Evolutionary conservation across 345 rosid genomes (phyloP).

Genomic region (Syzygium jambos): DNA sequence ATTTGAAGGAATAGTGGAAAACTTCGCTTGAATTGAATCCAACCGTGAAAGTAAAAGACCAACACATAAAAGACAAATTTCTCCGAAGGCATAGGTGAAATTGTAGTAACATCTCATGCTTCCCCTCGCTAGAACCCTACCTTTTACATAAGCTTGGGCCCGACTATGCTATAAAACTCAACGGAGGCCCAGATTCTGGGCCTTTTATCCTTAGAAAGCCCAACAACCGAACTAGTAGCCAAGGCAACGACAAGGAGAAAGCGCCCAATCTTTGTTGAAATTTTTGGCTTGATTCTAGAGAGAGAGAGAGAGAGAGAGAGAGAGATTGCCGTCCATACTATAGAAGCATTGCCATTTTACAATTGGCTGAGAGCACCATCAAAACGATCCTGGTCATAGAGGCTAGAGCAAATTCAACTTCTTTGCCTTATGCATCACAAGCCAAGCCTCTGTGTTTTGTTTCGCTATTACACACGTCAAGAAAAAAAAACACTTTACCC

Average conservation of each 20-base stretch:
- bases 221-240: not conserved
- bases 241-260: too few relatives aligned
- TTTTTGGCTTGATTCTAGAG: not conserved
- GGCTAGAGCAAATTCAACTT: not conserved
- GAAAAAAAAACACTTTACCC: not conserved
- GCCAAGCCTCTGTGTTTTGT: not conserved
- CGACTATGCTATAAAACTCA: not conserved
- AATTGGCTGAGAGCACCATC: not conserved
- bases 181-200: not conserved
- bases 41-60: not conserved
- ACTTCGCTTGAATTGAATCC: too few relatives aligned
- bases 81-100: not conserved
- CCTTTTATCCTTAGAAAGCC: not conserved
- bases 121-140: not conserved
- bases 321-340: not conserved
- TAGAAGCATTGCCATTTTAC: not conserved
- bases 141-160: not conserved
- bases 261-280: not conserved
- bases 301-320: not conserved
- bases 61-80: not conserved
- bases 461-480: not conserved
- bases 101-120: not conserved
- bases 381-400: not conserved
- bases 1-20: not conserved
- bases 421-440: not conserved